These are phyloP conservation scores for Epichloe festucae DNA, from an alignment of 2,329 filamentous ascomycete species.

Conservation along the genomic window DNA sequence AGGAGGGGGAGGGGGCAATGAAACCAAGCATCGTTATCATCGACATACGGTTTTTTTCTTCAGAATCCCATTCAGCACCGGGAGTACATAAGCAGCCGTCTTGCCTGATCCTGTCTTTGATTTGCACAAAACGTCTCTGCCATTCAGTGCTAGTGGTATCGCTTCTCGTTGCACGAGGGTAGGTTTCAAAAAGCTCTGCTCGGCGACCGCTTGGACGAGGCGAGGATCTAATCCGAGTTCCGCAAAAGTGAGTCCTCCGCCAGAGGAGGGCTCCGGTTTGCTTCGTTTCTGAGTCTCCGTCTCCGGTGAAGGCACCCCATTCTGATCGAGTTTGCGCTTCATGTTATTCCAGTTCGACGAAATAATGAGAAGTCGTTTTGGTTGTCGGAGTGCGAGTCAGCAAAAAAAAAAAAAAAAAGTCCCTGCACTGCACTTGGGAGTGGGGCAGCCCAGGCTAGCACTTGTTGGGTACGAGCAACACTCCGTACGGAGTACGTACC, in stretches of 20 bases:
- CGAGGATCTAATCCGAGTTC: conserved; percentile 71
- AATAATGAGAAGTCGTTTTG: not conserved
- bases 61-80: conserved; percentile 73
- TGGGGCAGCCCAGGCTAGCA: not conserved
- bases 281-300: conserved; percentile 9
- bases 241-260: conserved; percentile 48
- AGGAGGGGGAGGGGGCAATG: too few species aligned
- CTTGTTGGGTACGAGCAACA: too few species aligned
- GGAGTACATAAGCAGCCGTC: conserved; percentile 89
- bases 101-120: conserved; percentile 95
- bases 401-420: not conserved
- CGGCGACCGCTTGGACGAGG: conserved; percentile 72
- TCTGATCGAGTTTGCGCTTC: conserved; percentile 50
- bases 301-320: conserved; percentile 32
- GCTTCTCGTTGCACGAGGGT: conserved; percentile 81
- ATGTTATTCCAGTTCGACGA: conserved; percentile 18
- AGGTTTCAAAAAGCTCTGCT: conserved; percentile 71
- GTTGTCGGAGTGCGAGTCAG: not conserved
- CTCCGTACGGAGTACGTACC: not conserved
- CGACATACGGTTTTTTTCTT: conserved; percentile 54
- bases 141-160: conserved; percentile 77
- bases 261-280: conserved; percentile 19
- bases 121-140: conserved; percentile 80
- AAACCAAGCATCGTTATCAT: not conserved
- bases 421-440: not conserved